A percentile compares a stretch with the other conserved stretches of the same genome.
Conservation (phyloP, 148 eudicot species). For the Euryodendron excelsum region DNA sequence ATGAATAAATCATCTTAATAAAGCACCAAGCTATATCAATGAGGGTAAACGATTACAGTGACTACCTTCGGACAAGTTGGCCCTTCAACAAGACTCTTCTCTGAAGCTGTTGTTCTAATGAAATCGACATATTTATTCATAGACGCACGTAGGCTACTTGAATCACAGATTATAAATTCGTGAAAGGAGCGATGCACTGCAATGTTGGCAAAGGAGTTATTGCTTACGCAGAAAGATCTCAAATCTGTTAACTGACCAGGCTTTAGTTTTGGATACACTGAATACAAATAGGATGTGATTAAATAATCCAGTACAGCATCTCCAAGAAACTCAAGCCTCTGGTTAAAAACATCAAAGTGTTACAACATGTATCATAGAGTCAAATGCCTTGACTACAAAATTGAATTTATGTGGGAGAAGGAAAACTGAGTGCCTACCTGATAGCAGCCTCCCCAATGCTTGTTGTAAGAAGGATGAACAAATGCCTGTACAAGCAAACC, state of each 20-base stretch:
- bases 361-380: slow-evolving; percentile 7
- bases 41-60: not conserved
- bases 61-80: slow-evolving; percentile 85
- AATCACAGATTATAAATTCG: slow-evolving; percentile 57
- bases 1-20: not conserved
- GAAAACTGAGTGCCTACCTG: slow-evolving; percentile 51
- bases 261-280: slow-evolving; percentile 71
- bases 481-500: slow-evolving; percentile 92
- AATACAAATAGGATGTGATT: slow-evolving; percentile 83
- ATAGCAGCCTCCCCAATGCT: slow-evolving; percentile 80
- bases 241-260: slow-evolving; percentile 98
- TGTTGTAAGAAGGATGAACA: slow-evolving; percentile 85
- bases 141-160: slow-evolving; percentile 42
- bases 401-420: not conserved
- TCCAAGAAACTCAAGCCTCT: slow-evolving; percentile 97
- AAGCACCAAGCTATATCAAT: not conserved
- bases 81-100: slow-evolving; percentile 41
- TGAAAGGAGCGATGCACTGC: slow-evolving; percentile 59
- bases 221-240: slow-evolving; percentile 76
- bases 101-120: slow-evolving; percentile 29
- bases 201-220: slow-evolving; percentile 66
- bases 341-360: slow-evolving; percentile 26
- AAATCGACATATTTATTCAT: slow-evolving; percentile 53
- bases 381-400: not conserved
- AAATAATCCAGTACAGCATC: slow-evolving; percentile 96